phyloP scores from a whole-genome alignment of 2,329 filamentous ascomycete genomes.

The Neofusicoccum kwambonambiense region DNA sequence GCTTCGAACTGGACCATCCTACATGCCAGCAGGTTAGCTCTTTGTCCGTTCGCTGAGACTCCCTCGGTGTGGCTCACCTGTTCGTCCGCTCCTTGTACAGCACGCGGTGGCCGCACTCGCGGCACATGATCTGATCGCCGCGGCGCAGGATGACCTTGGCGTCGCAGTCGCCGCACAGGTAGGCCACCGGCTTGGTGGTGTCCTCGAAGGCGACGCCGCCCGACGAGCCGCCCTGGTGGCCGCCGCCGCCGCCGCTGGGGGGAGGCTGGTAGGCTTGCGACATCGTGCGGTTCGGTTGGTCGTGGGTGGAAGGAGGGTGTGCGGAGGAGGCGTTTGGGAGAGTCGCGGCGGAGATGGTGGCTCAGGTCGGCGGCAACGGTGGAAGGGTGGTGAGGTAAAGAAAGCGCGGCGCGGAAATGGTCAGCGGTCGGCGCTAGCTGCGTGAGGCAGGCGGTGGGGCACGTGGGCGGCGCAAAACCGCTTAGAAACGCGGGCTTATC shows the following conservation, averaged over 20 bases:
- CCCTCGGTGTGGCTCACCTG: constrained; percentile 64
- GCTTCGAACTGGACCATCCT: constrained; percentile 89
- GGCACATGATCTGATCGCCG: constrained; percentile 80
- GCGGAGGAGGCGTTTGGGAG: not conserved
- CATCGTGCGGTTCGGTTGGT: not conserved
- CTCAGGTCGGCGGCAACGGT: not conserved
- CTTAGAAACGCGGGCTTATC: constrained; percentile 17
- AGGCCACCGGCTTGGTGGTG: constrained; percentile 46
- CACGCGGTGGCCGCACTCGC: constrained; percentile 91
- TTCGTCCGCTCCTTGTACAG: constrained; percentile 98
- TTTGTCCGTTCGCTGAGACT: not conserved
- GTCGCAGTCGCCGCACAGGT: constrained; percentile 79
- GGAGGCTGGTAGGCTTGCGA: constrained; percentile 21
- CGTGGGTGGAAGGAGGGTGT: not conserved
- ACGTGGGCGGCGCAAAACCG: not conserved
- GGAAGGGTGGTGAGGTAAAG: not conserved
- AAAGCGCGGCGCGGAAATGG: not conserved
- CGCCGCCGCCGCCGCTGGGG: constrained; percentile 5
- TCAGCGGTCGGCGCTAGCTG: not conserved
- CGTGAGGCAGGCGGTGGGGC: constrained; percentile 8
- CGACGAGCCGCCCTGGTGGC: constrained; percentile 21
- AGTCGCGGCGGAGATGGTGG: too few species aligned
- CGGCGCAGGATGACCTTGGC: constrained; percentile 72
- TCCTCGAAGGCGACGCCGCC: constrained; percentile 54
- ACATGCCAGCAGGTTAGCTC: not conserved